Base-by-base conservation (phyloP, 2,329 filamentous ascomycete genomes). In the Alternaria triticimaculans region DNA sequence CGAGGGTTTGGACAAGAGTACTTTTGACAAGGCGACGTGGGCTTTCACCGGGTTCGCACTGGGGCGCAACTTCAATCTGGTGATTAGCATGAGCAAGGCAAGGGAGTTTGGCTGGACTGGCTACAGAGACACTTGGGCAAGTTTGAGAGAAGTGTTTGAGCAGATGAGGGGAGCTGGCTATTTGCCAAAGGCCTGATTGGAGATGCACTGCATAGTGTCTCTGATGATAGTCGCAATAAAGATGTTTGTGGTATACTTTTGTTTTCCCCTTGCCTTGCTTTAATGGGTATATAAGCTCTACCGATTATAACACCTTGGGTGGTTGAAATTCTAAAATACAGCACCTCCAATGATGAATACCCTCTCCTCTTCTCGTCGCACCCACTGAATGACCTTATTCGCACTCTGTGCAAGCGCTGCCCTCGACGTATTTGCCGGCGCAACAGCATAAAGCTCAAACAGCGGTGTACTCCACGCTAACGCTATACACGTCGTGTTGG, bases 341-440 rank as follows among this genome's bases (percentile, higher is more conserved):
- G 94, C 96, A n/a, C 96, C 96, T 1, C 96, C 96, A 76, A 99
- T 96, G 63, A 99, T 97, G 76, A 99, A 99, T 6, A 98, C 84
- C 61, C 96, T 86, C 80, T 98, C 94, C 80, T 98, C 95, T 81
- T 99, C 96, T 69, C 90, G 87, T 76, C 92, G 90, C 2, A 95
- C 91, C 94, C 95, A 99, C 76, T 96, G 92, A 6, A 96, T 90
- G 54, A 99, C 89, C 81, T 91, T 90, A 77, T 96, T 97, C 33
- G 94, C 95, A 11, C 91, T 93, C 78, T 95, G 91, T 10, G 93
- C 92, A 73, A 99, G 85, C 11, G 89, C 88, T 58, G 86, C 86
- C 45, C 88, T 80, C 55, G 84, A 84, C 23, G 86, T 86, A 21
- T 81, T 90, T 3, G 92, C 92, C 0, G 92, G 92, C 18, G 94